phyloP scores from a whole-genome alignment of 2,329 filamentous ascomycete genomes.

The Fusarium albidum region DNA sequence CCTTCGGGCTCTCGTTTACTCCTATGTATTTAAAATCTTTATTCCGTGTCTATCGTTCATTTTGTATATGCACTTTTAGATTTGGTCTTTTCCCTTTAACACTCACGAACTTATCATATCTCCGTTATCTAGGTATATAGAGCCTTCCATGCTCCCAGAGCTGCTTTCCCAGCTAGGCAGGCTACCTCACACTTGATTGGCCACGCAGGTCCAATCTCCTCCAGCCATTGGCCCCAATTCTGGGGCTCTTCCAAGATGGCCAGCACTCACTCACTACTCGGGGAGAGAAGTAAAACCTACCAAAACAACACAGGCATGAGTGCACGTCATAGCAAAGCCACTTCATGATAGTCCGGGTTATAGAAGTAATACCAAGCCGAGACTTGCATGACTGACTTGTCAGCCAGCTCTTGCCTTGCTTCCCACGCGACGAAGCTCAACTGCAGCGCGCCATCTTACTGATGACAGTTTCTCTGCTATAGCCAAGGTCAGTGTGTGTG shows the following conservation, averaged over 20 bases:
- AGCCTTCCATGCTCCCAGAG: too few species aligned
- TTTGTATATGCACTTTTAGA: too few species aligned
- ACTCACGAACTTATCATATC: too few species aligned
- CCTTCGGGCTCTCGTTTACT: too few species aligned
- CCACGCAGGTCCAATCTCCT: background rate
- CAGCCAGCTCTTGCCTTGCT: too few species aligned
- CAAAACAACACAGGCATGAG: background rate
- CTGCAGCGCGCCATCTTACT: background rate
- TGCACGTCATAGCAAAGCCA: background rate
- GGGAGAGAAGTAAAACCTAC: background rate
- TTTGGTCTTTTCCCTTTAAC: too few species aligned
- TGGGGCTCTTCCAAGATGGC: slow-evolving; percentile 1
- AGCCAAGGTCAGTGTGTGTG: background rate
- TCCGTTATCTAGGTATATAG: too few species aligned
- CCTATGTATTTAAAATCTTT: too few species aligned
- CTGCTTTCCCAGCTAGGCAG: background rate
- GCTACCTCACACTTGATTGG: slow-evolving; percentile 1
- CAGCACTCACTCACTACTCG: background rate
- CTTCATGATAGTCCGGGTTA: background rate
- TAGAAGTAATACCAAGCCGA: too few species aligned
- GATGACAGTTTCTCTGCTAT: background rate
- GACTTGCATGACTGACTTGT: too few species aligned
- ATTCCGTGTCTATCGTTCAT: too few species aligned
- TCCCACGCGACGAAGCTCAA: background rate
- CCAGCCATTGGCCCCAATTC: background rate